phyloP scores from a whole-genome alignment of 1,284 basidiomycete genomes.

The Abortiporus biennis region DNA sequence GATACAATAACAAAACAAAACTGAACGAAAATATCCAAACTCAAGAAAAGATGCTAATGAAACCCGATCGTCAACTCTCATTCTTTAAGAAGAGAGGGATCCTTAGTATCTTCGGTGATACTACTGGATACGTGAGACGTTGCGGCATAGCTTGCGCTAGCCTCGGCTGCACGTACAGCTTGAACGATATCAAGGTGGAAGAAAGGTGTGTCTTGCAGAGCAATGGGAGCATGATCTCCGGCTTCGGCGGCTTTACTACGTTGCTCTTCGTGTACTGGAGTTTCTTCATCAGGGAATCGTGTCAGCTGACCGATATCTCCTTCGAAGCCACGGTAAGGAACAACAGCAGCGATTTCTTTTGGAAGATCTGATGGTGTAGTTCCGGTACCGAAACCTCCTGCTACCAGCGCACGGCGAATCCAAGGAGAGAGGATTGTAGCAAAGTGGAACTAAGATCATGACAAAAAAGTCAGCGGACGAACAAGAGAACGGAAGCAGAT shows the following conservation, averaged over 20 bases:
- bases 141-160: no score
- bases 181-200: slow-evolving; percentile 82
- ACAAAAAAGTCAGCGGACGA: slow-evolving; percentile 6
- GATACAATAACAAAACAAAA: no score
- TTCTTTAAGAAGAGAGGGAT: no score
- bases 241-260: slow-evolving; percentile 10
- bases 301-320: slow-evolving; percentile 21
- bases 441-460: slow-evolving; percentile 72
- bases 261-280: slow-evolving; percentile 5
- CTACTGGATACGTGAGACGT: no score
- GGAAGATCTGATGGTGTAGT: slow-evolving; percentile 33
- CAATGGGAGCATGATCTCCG: slow-evolving; percentile 33
- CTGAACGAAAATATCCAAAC: no score
- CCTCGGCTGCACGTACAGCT: slow-evolving; percentile 71
- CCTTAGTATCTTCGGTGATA: no score
- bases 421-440: slow-evolving; percentile 87
- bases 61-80: no score
- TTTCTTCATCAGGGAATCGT: slow-evolving; percentile 3
- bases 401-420: slow-evolving; percentile 86
- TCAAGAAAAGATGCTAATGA: no score
- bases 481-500: neutral
- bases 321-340: slow-evolving; percentile 39
- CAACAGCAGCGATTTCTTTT: slow-evolving; percentile 70
- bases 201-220: slow-evolving; percentile 65
- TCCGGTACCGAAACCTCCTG: slow-evolving; percentile 80